A percentile compares a stretch with the other conserved stretches of the same genome.
These are phyloP conservation scores for Xylariaceae sp. DNA, from an alignment of 2,329 filamentous ascomycete genomes.

Conservation along the genomic window DNA sequence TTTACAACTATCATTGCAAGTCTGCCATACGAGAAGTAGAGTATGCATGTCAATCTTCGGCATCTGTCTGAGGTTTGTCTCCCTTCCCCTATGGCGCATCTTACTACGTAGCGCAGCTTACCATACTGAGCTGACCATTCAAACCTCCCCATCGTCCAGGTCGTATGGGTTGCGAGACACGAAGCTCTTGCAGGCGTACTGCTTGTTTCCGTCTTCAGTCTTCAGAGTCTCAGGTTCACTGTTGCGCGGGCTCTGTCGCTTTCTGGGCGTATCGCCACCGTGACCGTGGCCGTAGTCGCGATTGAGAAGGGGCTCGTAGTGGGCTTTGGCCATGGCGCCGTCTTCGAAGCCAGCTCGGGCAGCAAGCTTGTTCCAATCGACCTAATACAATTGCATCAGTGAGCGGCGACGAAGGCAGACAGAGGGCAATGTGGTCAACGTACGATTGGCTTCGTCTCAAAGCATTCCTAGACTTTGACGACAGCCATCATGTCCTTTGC, in stretches of 20 bases:
- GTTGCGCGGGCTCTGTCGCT: not conserved
- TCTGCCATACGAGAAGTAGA: not conserved
- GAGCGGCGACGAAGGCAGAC: not conserved
- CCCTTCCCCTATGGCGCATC: not conserved
- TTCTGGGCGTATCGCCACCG: not conserved
- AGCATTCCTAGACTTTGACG: conserved; percentile 13
- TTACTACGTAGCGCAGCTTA: not conserved
- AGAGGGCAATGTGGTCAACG: not conserved
- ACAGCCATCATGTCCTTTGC: conserved; percentile 10
- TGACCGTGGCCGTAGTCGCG: not conserved
- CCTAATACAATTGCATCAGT: not conserved
- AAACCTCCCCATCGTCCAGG: not conserved
- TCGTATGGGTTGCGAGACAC: not conserved
- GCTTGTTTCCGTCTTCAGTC: not conserved
- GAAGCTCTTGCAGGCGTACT: no score
- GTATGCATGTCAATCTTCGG: not conserved
- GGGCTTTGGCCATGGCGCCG: conserved; percentile 10
- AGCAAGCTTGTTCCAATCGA: conserved; percentile 11
- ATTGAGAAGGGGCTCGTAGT: not conserved
- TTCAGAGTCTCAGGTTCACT: not conserved
- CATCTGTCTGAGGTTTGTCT: not conserved
- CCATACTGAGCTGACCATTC: not conserved
- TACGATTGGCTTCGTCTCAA: conserved; percentile 14
- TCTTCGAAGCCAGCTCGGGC: conserved; percentile 12
- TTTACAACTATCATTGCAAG: not conserved